These are phyloP conservation scores for Gymnopus androsaceus DNA, from an alignment of 1,284 basidiomycete species.

Conservation along the genomic window DNA sequence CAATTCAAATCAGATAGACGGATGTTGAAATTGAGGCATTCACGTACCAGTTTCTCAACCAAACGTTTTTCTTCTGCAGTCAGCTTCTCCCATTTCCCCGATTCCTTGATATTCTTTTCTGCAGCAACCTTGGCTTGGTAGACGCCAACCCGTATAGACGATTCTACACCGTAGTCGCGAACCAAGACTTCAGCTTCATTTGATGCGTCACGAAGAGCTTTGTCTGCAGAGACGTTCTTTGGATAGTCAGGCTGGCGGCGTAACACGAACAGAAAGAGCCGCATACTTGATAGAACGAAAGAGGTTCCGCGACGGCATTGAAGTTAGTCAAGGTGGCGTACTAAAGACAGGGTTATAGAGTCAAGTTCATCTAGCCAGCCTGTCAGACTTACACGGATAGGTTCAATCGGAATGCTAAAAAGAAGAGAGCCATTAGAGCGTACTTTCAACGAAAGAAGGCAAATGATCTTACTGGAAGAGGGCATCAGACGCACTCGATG, in stretches of 20 bases:
- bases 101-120: slow-evolving; percentile 62
- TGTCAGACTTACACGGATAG: slow-evolving; percentile 82
- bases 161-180: slow-evolving; percentile 68
- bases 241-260: not conserved
- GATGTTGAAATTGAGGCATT: not conserved
- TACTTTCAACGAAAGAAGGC: slow-evolving; percentile 34
- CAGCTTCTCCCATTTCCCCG: no score
- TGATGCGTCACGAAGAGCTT: slow-evolving; percentile 74
- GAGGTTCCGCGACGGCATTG: slow-evolving; percentile 71
- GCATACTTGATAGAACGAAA: not conserved
- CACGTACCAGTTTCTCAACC: slow-evolving; percentile 65
- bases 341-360: slow-evolving; percentile 41
- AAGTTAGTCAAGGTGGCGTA: slow-evolving; percentile 95
- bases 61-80: slow-evolving; percentile 70
- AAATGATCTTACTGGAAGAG: slow-evolving; percentile 77
- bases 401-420: slow-evolving; percentile 89
- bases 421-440: not conserved
- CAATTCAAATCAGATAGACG: not conserved
- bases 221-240: slow-evolving; percentile 65
- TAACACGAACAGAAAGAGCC: slow-evolving; percentile 19
- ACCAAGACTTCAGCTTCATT: slow-evolving; percentile 69
- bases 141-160: slow-evolving; percentile 77
- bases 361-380: slow-evolving; percentile 16
- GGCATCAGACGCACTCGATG: slow-evolving; percentile 98
- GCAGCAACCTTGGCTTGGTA: slow-evolving; percentile 72